These are phyloP conservation scores for Epichloe typhina DNA, from an alignment of 2,329 filamentous ascomycete genomes.

Conservation along the genomic window DNA sequence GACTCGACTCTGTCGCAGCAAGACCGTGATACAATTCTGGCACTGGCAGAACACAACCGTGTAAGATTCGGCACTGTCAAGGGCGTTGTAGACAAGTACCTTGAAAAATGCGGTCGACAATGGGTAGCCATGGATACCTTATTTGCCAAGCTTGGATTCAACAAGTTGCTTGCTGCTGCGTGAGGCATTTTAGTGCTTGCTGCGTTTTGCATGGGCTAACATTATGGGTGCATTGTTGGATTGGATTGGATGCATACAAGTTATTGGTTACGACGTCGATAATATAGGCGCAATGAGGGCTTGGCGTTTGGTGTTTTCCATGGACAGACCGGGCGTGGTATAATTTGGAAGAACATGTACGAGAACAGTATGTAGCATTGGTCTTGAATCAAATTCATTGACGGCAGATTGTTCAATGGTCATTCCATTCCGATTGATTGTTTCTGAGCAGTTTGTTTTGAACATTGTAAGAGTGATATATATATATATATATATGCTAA, in stretches of 20 bases:
- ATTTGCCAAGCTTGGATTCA: conserved; percentile 56
- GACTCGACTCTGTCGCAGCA: conserved; percentile 34
- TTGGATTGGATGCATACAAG: background rate
- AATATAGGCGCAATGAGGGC: background rate
- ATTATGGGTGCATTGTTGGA: background rate
- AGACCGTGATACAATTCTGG: conserved; percentile 51
- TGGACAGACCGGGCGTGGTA: background rate
- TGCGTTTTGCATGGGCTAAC: background rate
- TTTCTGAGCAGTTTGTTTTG: background rate
- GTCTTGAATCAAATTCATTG: background rate
- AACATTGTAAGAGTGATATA: too few relatives aligned
- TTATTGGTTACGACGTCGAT: background rate
- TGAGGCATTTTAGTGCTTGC: background rate
- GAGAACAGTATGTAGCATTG: background rate
- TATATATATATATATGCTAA: too few relatives aligned
- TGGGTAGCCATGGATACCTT: conserved; percentile 91
- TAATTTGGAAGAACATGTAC: background rate
- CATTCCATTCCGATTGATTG: background rate
- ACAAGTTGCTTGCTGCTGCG: conserved; percentile 15
- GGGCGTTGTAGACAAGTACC: conserved; percentile 65
- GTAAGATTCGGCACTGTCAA: conserved; percentile 64
- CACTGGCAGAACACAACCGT: conserved; percentile 72
- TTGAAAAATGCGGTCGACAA: conserved; percentile 80
- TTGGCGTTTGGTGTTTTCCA: background rate
- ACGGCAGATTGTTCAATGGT: too few relatives aligned